These are phyloP conservation scores for Suillus alpinus DNA, from an alignment of 768 basidiomycete genomes.

Conservation along the genomic window DNA sequence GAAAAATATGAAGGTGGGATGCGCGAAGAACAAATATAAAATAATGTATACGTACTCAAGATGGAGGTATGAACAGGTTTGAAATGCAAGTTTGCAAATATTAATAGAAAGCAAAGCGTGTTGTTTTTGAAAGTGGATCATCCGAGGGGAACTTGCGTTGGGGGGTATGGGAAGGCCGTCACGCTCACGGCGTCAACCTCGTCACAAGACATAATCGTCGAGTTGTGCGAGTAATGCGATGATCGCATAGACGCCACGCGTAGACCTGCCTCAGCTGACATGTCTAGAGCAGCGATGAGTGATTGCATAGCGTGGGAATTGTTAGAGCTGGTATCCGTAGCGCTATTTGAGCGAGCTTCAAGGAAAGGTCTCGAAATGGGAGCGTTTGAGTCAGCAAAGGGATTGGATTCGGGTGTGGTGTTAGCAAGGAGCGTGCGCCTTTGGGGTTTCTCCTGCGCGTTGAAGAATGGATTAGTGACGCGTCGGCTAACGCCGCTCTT, in stretches of 20 bases:
- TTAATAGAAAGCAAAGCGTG: not conserved
- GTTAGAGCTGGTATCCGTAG: conserved; percentile 28
- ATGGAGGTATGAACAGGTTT: conserved; percentile 6
- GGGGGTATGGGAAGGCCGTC: conserved; percentile 30
- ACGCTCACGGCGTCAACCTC: conserved; percentile 25
- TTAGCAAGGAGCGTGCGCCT: conserved; percentile 17
- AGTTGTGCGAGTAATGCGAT: conserved; percentile 35
- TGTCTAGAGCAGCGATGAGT: conserved; percentile 66
- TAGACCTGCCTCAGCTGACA: conserved; percentile 44
- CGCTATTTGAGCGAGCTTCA: conserved; percentile 17
- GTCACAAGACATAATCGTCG: conserved; percentile 18
- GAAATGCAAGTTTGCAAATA: conserved; percentile 1
- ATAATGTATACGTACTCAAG: conserved; percentile 14
- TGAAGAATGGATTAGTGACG: conserved; percentile 39
- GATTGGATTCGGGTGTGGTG: conserved; percentile 26
- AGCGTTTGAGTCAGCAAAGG: conserved; percentile 41
- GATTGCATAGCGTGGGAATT: conserved; percentile 58
- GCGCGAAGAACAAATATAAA: not conserved
- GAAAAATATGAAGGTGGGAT: not conserved
- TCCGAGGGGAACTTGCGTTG: conserved; percentile 13
- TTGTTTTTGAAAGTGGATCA: conserved; percentile 2
- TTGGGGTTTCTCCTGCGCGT: conserved; percentile 36
- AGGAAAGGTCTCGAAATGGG: conserved; percentile 18
- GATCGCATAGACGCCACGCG: conserved; percentile 61
- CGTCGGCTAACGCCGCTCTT: conserved; percentile 11